Base-by-base conservation (phyloP, 2,329 filamentous ascomycete species). In the Leptographium wingfieldii region DNA sequence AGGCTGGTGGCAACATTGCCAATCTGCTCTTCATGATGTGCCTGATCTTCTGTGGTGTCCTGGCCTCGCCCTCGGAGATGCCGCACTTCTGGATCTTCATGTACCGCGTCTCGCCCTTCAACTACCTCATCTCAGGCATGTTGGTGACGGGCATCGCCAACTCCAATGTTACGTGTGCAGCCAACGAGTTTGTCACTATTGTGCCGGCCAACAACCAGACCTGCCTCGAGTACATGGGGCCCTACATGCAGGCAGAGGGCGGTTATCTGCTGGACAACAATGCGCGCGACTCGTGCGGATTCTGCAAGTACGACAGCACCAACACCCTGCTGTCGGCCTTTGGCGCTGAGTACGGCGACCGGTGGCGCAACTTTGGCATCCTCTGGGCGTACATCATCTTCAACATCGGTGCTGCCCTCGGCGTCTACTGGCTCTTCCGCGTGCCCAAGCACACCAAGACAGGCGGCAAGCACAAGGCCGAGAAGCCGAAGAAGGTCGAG, bases 41-140 rank as follows among this genome's bases (percentile, higher is more conserved):
- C 63, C 72, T 83, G 46, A 76, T 82, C 60, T 87, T 87, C 74
- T 82, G 79, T 66, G 78, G 65, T 68, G 85, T 89, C 3, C 72
- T 90, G 59, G 82, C 85, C 62, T 70, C 77, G 0, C 80, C 84
- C 0, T 62, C 67, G 3, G 75, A 77, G 0, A 75, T 90, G 1
- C 86, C 87, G 0, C 77, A 81, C 0, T 90, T 90, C 74, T 91
- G 87, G 87, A 82, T 86, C 66, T 90, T 90, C 76, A 88, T 91
- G 85, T 92, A 92, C 72, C 82, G 87, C 55, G 74, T 91, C 56
- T 90, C 86, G 0, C 90, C 91, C 0, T 88, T 96, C 66, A 92
- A 87, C 0, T 96, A 95, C 69, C 75, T 94, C 19, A 82, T 92
- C 31, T 80, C 80, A 11, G 88, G 85, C 27, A 84, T 95, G 74